Percentiles rank a stretch among this genome's conserved stretches.
Evolutionary conservation across 345 rosid genomes (phyloP).

Genomic region (Eucalyptus virginea): DNA sequence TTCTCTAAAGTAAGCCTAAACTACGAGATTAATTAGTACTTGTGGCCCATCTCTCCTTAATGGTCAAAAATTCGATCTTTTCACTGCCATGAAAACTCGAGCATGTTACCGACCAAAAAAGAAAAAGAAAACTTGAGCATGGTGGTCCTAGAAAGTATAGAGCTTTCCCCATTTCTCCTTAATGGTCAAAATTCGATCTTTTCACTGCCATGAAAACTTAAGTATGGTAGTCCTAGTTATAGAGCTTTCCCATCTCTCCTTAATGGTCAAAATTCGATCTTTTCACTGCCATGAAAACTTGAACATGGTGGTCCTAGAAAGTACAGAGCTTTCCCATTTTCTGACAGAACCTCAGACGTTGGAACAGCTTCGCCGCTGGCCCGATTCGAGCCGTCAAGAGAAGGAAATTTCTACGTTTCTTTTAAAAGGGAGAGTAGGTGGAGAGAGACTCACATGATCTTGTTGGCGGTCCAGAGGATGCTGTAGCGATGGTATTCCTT

Average conservation of each 20-base stretch:
- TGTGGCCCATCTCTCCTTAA: not conserved
- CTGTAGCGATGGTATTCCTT: conserved; percentile 81
- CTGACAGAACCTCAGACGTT: not conserved
- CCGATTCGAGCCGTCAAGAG: not conserved
- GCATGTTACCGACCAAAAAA: not conserved
- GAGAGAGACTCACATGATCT: conserved; percentile 22
- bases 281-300: not conserved
- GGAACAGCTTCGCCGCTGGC: not conserved
- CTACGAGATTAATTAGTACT: not conserved
- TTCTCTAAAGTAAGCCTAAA: not conserved
- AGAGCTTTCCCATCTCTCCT: not conserved
- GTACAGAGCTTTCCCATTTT: not conserved
- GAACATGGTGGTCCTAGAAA: not conserved
- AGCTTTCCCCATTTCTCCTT: not conserved
- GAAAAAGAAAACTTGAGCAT: not conserved
- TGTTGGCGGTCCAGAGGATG: conserved; percentile 72
- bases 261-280: not conserved
- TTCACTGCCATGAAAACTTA: not conserved
- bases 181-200: not conserved
- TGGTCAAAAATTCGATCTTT: not conserved
- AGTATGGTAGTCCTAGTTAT: not conserved
- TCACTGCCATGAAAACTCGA: not conserved
- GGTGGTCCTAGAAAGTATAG: not conserved
- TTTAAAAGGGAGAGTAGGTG: not conserved
- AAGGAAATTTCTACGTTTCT: not conserved